Conservation (phyloP, 768 basidiomycete genomes). For the Leccinum arenicola region DNA sequence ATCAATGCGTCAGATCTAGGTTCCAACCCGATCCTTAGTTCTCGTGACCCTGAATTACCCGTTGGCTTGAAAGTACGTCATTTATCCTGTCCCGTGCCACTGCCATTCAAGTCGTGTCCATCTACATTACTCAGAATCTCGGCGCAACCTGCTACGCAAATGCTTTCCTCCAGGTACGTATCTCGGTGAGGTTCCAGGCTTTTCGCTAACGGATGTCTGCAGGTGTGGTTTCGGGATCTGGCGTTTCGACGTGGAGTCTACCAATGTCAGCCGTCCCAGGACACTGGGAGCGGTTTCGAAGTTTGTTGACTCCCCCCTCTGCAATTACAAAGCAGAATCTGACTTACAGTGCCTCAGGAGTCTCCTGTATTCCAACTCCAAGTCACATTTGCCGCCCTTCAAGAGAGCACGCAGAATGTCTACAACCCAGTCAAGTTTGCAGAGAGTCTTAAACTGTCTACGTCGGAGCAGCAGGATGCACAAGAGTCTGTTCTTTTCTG, state of each 20-base stretch:
- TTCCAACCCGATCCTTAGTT: slow-evolving; percentile 48
- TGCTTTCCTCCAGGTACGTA: slow-evolving; percentile 80
- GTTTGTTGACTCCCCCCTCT: slow-evolving; percentile 28
- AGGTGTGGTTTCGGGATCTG: slow-evolving; percentile 92
- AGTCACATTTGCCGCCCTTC: slow-evolving; percentile 81
- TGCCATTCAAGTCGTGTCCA: slow-evolving; percentile 1
- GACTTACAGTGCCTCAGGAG: slow-evolving; percentile 42
- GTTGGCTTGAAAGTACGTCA: slow-evolving; percentile 71
- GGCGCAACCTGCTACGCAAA: slow-evolving; percentile 98
- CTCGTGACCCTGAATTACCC: slow-evolving; percentile 55
- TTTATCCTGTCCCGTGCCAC: background rate
- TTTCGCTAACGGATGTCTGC: slow-evolving; percentile 5
- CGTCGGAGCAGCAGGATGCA: slow-evolving; percentile 92
- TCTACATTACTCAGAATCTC: slow-evolving; percentile 60
- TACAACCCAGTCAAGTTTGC: slow-evolving; percentile 87
- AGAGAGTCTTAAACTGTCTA: slow-evolving; percentile 76
- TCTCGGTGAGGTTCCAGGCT: background rate
- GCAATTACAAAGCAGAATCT: background rate
- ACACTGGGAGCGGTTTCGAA: slow-evolving; percentile 41
- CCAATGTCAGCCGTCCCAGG: slow-evolving; percentile 59
- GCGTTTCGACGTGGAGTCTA: slow-evolving; percentile 84
- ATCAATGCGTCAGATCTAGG: slow-evolving; percentile 52
- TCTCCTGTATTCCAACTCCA: slow-evolving; percentile 79
- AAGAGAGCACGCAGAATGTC: slow-evolving; percentile 62
- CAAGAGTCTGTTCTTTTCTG: slow-evolving; percentile 66